Conservation (phyloP, 2,329 filamentous ascomycete genomes). For the Pseudocercospora cruenta region DNA sequence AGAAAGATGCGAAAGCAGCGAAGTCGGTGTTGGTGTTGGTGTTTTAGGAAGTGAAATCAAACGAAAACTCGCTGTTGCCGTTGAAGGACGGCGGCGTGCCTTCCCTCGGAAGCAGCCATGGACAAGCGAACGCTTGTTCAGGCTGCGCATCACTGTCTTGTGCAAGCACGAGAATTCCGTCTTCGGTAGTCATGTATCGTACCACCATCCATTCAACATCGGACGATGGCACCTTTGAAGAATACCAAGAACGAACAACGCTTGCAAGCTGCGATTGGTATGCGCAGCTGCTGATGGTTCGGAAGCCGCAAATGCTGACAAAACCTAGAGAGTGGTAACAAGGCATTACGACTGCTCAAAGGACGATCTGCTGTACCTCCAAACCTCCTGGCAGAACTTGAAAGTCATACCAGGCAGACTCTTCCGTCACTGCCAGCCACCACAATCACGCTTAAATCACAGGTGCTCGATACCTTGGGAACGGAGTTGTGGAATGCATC, state of each 20-base stretch:
- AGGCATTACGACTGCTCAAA: constrained; percentile 20
- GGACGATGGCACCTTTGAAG: constrained; percentile 28
- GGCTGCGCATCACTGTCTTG: not conserved
- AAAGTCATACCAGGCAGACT: constrained; percentile 22
- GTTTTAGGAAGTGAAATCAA: not conserved
- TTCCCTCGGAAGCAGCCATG: not conserved
- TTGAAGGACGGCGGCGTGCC: not conserved
- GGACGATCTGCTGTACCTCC: constrained; percentile 21
- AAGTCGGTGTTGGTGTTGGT: not conserved
- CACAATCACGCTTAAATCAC: constrained; percentile 39
- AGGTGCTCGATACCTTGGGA: constrained; percentile 60
- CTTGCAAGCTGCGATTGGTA: constrained; percentile 28
- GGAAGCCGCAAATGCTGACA: not conserved
- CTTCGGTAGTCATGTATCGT: not conserved
- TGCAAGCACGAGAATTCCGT: not conserved
- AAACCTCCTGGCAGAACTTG: constrained; percentile 26
- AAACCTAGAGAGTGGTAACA: constrained; percentile 12
- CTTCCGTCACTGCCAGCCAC: constrained; percentile 21
- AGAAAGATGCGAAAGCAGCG: not conserved
- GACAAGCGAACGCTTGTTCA: not conserved
- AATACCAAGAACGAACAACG: constrained; percentile 28
- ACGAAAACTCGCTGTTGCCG: not conserved
- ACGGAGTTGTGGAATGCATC: constrained; percentile 69
- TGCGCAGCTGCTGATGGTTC: not conserved
- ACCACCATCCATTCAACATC: not conserved